Evolutionary conservation across 2,329 filamentous ascomycete genomes (phyloP), one percentile per base, ranked within the genome.

Genomic region (Emericellopsis cladophorae): DNA sequence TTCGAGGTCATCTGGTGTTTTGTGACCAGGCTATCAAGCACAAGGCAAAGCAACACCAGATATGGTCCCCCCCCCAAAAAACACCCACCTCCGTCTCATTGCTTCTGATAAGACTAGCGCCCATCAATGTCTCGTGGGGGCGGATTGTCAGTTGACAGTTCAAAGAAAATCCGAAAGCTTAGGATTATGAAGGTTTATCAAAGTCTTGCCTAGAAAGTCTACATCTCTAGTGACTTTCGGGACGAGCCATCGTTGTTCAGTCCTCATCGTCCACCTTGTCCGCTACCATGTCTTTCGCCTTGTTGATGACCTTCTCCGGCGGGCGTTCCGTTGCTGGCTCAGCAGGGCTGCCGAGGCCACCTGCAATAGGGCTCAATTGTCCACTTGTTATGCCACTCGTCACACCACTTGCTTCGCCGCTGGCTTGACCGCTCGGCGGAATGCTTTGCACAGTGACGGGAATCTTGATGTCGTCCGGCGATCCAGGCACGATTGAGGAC

Each of bases 381-480:
- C 57, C 54, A 39, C 55, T 57, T 10, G 52, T 46, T 11, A 45
- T 37, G 39, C 51, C 52, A 39, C 55, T 57, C 11, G 52, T 47
- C 11, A 45, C 37, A 39, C 51, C 52, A 24, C 49, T 51, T 7
- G 43, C 42, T 18, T 32, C 49, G n/a, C 49, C 50, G 46, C 59
- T 59, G 23, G 51, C 51, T 7, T 48, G 40, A 21, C 48, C 53
- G 38, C 58, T 60, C 5, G 44, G 43, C 11, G 46, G 39, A 9
- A 39, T 40, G 31, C 43, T 46, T 8, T 42, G 37, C 2, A 40
- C 54, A 5, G 83, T 76, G 10, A 88, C 81, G 1, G 84, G 83
- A 35, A 89, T 86, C 47, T 80, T 75, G 52, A 92, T 81, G 47
- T 88, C 84, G 60, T 93, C 81, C 1, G 88, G 85, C 2, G 83